A percentile compares a stretch with the other conserved stretches of the same genome.
phyloP scores from a whole-genome alignment of 2,329 filamentous ascomycete genomes.

The Fusarium sp. region DNA sequence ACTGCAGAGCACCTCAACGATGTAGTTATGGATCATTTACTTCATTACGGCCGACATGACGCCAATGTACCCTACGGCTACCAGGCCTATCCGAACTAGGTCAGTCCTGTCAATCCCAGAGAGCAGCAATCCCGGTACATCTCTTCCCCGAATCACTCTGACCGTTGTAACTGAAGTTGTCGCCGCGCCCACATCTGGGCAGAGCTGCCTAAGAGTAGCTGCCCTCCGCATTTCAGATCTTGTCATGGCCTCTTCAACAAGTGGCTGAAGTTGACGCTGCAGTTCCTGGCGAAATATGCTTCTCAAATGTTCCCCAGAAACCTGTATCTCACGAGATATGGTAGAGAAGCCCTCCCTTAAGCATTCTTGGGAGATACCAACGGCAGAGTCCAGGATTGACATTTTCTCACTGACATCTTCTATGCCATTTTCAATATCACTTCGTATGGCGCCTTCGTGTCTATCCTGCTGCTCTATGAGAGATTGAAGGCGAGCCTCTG shows the following conservation, averaged over 20 bases:
- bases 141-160: no score
- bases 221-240: background rate
- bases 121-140: no score
- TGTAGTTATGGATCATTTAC: no score
- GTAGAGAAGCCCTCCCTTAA: background rate
- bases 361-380: background rate
- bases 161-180: no score
- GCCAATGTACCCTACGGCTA: no score
- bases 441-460: no score
- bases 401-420: background rate
- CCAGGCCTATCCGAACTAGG: no score
- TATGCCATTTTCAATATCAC: no score
- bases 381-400: background rate
- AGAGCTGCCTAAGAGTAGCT: background rate
- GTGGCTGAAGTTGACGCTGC: background rate
- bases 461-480: background rate
- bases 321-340: background rate
- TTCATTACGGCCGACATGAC: no score
- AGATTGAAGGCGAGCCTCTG: background rate
- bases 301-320: background rate
- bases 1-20: no score
- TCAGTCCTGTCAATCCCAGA: no score
- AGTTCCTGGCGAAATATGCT: background rate
- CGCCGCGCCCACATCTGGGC: background rate
- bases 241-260: background rate